phyloP scores from a whole-genome alignment of 2,329 filamentous ascomycete genomes.

The Aspergillus spinulosporus region DNA sequence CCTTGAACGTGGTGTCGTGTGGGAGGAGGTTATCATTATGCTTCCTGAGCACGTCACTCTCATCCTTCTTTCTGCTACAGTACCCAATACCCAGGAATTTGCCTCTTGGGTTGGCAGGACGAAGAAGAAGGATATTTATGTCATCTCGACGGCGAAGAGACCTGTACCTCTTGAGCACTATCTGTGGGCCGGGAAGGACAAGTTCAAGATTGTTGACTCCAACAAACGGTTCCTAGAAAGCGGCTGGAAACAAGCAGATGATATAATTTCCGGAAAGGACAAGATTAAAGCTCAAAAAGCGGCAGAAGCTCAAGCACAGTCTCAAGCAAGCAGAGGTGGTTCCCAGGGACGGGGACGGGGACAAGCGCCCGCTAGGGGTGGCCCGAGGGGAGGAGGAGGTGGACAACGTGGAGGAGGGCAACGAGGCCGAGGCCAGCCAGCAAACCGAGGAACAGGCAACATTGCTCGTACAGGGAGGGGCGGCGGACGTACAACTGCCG shows the following conservation, averaged over 20 bases:
- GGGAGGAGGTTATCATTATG: constrained; percentile 99
- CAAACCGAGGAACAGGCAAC: constrained; percentile 69
- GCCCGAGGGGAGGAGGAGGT: constrained; percentile 50
- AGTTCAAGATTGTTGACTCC: constrained; percentile 90
- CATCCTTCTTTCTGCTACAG: constrained; percentile 91
- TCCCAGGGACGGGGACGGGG: constrained; percentile 56
- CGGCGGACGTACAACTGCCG: constrained; percentile 81
- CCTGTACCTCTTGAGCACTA: constrained; percentile 95
- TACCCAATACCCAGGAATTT: constrained; percentile 96
- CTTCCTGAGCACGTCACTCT: constrained; percentile 94
- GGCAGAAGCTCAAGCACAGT: constrained; percentile 53
- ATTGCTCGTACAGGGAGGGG: constrained; percentile 85
- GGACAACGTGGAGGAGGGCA: constrained; percentile 46
- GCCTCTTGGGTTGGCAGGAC: constrained; percentile 97
- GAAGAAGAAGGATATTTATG: constrained; percentile 98
- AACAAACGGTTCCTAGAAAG: constrained; percentile 89
- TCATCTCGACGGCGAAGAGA: constrained; percentile 94
- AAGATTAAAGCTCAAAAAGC: constrained; percentile 64
- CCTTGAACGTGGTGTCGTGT: constrained; percentile 90
- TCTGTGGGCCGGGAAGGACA: constrained; percentile 89
- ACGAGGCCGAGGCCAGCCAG: constrained; percentile 57
- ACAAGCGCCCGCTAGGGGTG: constrained; percentile 51
- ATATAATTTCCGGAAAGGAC: constrained; percentile 76
- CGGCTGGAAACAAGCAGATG: constrained; percentile 93
- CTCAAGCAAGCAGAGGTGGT: constrained; percentile 54